Evolutionary conservation across 164 flowering plant genomes (phyloP).

Genomic region (Dillenia turbinata): DNA sequence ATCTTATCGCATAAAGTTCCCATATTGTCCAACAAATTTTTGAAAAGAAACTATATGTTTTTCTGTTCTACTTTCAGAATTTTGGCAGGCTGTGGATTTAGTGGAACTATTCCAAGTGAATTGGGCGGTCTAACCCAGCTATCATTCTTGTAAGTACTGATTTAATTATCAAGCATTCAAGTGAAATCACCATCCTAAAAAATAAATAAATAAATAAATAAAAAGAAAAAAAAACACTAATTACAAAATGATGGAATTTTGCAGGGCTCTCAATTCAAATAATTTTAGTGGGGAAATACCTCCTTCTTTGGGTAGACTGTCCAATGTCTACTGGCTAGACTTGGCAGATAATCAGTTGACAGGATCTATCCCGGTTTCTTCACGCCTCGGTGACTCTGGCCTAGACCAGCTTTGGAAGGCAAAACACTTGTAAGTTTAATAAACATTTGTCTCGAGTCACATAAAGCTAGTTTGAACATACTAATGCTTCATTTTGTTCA

Average conservation of each 20-base stretch:
- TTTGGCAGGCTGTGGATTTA: slow-evolving; percentile 80
- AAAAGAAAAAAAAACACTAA: too few species aligned
- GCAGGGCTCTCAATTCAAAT: slow-evolving; percentile 91
- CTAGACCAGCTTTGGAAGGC: slow-evolving; percentile 66
- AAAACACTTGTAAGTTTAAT: slow-evolving; percentile 79
- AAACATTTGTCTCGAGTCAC: too few species aligned
- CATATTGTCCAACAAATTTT: too few species aligned
- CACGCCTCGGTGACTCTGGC: slow-evolving; percentile 43
- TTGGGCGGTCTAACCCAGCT: slow-evolving; percentile 65
- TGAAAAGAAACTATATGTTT: neutral
- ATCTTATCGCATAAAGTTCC: too few species aligned
- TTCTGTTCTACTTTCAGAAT: slow-evolving; percentile 40
- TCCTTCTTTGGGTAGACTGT: slow-evolving; percentile 67
- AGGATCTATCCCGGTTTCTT: slow-evolving; percentile 76
- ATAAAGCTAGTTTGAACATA: neutral
- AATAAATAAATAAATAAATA: neutral
- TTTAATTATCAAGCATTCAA: neutral
- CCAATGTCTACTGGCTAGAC: slow-evolving; percentile 87
- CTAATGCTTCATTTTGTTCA: slow-evolving; percentile 1
- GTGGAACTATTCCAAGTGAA: slow-evolving; percentile 69
- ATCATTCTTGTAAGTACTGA: slow-evolving; percentile 65
- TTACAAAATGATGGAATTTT: neutral
- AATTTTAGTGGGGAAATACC: slow-evolving; percentile 77
- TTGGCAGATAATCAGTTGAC: slow-evolving; percentile 79
- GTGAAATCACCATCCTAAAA: neutral